These are phyloP conservation scores for Colletotrichum karsti DNA, from an alignment of 2,329 filamentous ascomycete species.

Conservation along the genomic window DNA sequence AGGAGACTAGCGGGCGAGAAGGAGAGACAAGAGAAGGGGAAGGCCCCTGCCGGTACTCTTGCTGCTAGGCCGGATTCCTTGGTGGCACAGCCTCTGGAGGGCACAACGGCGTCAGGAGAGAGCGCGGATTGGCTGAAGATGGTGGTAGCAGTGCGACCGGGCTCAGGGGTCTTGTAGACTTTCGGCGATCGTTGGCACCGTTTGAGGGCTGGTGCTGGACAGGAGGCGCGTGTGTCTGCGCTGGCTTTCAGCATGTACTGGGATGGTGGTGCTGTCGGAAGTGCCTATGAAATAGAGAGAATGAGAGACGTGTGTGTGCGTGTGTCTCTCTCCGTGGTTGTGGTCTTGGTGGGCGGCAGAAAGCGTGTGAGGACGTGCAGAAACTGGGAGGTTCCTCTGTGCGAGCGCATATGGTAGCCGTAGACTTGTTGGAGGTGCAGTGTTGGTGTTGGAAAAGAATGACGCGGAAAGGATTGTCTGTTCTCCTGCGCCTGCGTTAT, in stretches of 20 bases:
- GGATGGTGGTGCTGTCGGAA: neutral
- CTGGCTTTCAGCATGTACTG: no score
- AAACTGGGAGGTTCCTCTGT: neutral
- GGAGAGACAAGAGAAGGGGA: conserved; percentile 25
- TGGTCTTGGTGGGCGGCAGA: neutral
- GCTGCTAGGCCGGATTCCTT: conserved; percentile 16
- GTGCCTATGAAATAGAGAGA: neutral
- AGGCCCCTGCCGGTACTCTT: conserved; percentile 24
- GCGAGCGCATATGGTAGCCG: neutral
- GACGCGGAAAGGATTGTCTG: conserved; percentile 2
- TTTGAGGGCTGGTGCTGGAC: conserved; percentile 25
- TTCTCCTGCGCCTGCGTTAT: neutral
- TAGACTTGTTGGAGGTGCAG: neutral
- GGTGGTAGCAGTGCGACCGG: conserved; percentile 19
- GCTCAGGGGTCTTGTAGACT: conserved; percentile 30
- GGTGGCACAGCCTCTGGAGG: conserved; percentile 25
- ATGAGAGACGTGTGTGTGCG: neutral
- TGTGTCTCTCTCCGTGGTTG: neutral
- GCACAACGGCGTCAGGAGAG: conserved; percentile 23
- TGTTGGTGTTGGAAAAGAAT: neutral
- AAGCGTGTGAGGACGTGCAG: neutral
- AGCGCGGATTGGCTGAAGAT: conserved; percentile 16
- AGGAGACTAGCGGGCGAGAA: conserved; percentile 13
- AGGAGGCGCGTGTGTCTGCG: conserved; percentile 22
- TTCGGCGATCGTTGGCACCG: conserved; percentile 27